phyloP scores from a whole-genome alignment of 164 flowering plant species.

The Taxillus chinensis region DNA sequence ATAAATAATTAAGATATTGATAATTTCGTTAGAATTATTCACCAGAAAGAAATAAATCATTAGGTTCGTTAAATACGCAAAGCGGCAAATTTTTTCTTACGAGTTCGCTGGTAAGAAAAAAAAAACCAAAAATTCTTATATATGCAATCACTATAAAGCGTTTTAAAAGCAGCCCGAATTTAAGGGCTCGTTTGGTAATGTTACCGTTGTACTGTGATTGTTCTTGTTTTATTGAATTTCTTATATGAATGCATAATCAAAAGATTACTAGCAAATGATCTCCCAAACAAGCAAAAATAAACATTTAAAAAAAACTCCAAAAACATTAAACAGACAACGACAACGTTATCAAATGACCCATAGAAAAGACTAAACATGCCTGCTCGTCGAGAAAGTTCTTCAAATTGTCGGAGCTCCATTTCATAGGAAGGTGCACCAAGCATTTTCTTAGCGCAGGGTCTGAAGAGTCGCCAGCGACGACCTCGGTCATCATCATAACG shows the following conservation, averaged over 20 bases:
- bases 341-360: neutral
- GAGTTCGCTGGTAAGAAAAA: neutral
- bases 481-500: slow-evolving; percentile 29
- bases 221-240: no score
- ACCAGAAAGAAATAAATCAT: no score
- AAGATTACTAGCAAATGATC: no score
- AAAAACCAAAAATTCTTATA: neutral
- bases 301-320: neutral
- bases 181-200: no score
- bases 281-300: neutral
- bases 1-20: no score
- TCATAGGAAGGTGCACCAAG: slow-evolving; percentile 57
- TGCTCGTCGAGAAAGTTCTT: slow-evolving; percentile 46
- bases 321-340: neutral
- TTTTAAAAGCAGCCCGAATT: no score
- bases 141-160: no score
- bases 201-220: no score
- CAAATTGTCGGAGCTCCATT: slow-evolving; percentile 64
- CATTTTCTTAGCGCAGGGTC: slow-evolving; percentile 47
- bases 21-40: no score
- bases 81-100: no score
- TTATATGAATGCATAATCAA: no score
- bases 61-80: no score
- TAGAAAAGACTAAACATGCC: slow-evolving; percentile 19
- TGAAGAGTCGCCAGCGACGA: slow-evolving; percentile 18